phyloP scores from a whole-genome alignment of 2,329 filamentous ascomycete genomes.

The Trichoderma oligosporum region DNA sequence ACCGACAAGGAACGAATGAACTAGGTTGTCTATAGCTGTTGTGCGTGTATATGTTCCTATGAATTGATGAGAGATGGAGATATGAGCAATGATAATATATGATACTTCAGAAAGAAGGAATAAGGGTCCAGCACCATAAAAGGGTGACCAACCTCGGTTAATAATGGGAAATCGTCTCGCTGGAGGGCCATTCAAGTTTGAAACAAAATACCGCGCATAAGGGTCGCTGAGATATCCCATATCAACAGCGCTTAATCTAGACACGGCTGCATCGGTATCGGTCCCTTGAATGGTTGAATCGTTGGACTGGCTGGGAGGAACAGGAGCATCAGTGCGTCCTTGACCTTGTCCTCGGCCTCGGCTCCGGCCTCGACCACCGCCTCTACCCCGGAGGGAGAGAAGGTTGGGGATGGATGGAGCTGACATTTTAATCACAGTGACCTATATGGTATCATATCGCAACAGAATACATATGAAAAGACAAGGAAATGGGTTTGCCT shows the following conservation, averaged over 20 bases:
- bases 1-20: conserved; percentile 63
- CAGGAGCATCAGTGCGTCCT: conserved; percentile 36
- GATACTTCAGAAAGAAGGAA: not conserved
- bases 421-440: conserved; percentile 50
- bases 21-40: conserved; percentile 72
- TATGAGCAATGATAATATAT: not conserved
- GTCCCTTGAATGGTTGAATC: conserved; percentile 82
- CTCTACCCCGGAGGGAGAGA: conserved; percentile 48
- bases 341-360: conserved; percentile 38
- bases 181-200: conserved; percentile 42
- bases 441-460: too few relatives aligned
- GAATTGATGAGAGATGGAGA: not conserved
- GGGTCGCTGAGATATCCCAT: conserved; percentile 80
- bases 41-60: conserved; percentile 91
- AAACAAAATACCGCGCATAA: conserved; percentile 69
- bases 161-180: conserved; percentile 80
- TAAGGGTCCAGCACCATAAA: not conserved
- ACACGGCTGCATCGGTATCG: conserved; percentile 86
- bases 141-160: conserved; percentile 67
- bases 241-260: conserved; percentile 81
- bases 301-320: conserved; percentile 41
- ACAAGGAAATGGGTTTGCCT: not conserved
- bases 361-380: conserved; percentile 39
- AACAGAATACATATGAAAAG: too few relatives aligned
- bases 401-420: conserved; percentile 76